Conservation (phyloP, 352 stramenopile species). For the Globisporangium recalcitrans region DNA sequence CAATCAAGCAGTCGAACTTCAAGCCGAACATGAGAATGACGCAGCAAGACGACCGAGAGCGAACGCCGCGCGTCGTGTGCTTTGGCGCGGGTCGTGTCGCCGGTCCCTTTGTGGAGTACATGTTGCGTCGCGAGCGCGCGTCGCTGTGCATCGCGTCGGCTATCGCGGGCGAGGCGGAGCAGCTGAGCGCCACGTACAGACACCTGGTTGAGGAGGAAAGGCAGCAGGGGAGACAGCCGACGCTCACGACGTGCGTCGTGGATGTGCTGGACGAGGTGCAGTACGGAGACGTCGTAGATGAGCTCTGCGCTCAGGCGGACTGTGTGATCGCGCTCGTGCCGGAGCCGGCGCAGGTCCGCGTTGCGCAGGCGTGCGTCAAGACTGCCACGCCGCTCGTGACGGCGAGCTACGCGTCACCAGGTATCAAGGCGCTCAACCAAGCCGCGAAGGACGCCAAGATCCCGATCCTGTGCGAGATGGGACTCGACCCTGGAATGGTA, state of each 20-base stretch:
- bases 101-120: conserved; percentile 31
- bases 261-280: conserved; percentile 20
- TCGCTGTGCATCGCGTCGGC: conserved; percentile 25
- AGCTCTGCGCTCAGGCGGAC: conserved; percentile 34
- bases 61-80: conserved; percentile 24
- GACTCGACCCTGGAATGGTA: conserved; percentile 86
- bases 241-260: conserved; percentile 17
- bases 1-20: background rate
- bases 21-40: background rate
- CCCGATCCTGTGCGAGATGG: conserved; percentile 85
- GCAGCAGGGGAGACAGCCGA: background rate
- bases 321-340: conserved; percentile 84
- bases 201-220: conserved; percentile 7
- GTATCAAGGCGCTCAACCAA: conserved; percentile 52
- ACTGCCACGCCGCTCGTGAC: conserved; percentile 75
- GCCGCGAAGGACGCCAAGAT: conserved; percentile 50
- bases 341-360: conserved; percentile 63
- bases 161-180: conserved; percentile 24
- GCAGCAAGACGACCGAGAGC: background rate
- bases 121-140: conserved; percentile 23
- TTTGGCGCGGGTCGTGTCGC: conserved; percentile 47
- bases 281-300: conserved; percentile 12
- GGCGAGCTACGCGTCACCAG: conserved; percentile 86
- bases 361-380: conserved; percentile 64
- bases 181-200: conserved; percentile 22